A percentile compares a stretch with the other conserved stretches of the same genome.
Evolutionary conservation across 805 yeast species (phyloP).

Genomic region (Metschnikowia reukaufii): DNA sequence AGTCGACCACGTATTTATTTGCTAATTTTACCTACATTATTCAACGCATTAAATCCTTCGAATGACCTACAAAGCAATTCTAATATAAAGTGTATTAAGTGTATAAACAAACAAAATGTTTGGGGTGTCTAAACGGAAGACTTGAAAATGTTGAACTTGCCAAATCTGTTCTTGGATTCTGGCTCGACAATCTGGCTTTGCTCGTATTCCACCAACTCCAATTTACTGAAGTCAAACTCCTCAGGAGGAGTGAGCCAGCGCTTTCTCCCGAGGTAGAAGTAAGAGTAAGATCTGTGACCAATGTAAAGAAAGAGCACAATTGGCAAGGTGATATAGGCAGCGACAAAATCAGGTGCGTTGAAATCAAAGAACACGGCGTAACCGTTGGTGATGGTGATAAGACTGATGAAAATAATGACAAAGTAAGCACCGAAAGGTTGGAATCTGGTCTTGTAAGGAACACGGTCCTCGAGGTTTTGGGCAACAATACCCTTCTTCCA

Average conservation of each 20-base stretch:
- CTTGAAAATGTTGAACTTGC: constrained; percentile 5
- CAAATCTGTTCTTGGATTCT: constrained; percentile 3
- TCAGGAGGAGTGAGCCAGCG: constrained; percentile 50
- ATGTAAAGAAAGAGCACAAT: constrained; percentile 51
- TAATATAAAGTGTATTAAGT: background rate
- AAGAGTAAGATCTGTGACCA: constrained; percentile 54
- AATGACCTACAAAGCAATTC: background rate
- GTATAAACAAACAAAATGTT: background rate
- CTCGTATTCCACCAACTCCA: constrained; percentile 59
- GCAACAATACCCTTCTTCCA: constrained; percentile 62
- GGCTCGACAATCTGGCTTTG: constrained; percentile 36
- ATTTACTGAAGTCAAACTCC: constrained; percentile 60
- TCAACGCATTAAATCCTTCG: background rate
- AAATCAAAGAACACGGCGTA: constrained; percentile 65
- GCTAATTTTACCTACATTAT: no score
- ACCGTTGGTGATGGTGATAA: constrained; percentile 71
- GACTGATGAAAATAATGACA: constrained; percentile 46
- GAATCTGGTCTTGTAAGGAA: constrained; percentile 54
- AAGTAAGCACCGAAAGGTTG: constrained; percentile 62
- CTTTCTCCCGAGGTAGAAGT: constrained; percentile 24
- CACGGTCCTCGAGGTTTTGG: constrained; percentile 54
- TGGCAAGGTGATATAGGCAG: constrained; percentile 71
- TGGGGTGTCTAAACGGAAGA: background rate
- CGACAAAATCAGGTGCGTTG: constrained; percentile 58
- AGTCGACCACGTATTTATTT: no score